Evolutionary conservation across 495 filamentous ascomycete genomes (phyloP), one percentile per base, ranked within the genome.

Genomic region (Xylaria castorea): DNA sequence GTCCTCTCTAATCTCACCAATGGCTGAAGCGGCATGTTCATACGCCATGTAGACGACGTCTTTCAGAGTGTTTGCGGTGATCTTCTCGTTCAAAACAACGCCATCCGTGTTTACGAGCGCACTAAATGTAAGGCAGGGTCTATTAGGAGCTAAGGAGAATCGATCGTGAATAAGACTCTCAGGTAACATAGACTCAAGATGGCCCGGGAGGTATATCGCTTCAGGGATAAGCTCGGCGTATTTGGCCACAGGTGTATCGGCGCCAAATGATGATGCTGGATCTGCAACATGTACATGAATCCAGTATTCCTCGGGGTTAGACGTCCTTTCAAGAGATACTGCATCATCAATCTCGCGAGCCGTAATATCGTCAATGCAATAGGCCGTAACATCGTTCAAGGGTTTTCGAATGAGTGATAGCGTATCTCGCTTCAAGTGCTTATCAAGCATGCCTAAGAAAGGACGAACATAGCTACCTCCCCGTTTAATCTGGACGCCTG

Each of bases 221-320:
- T 91, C 83, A 2, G 87, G 81, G 38, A 91, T 84, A 40, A 88
- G 81, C 42, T 89, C 85, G 0, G 95, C 94, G 74, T 91, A 87
- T 73, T 89, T 81, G 25, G 91, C 89, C 20, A 93, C 78, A 14
- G 81, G 76, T 60, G 89, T 83, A 22, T 90, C 84, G 16, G 86
- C 87, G 1, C 78, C 57, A 67, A 98, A 85, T 74, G 92, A 92
- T n/a, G 96, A 93, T 5, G 94, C 92, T 2, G 95, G 97, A 77
- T 98, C 96, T n/a, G 97, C 96, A 46, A 97, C 85, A 77, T 99
- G 96, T 14, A 97, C 80, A 77, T 93, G 94, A 40, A 98, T 83
- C 97, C 97, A 98, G 75, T 88, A 92, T 20, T 91, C 88, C 5
- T 85, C 85, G 1, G 83, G 79, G 18, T 83, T 81, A 0, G 85